Percentiles rank a stretch among this genome's conserved stretches.
Conservation (phyloP, 495 filamentous ascomycete genomes). For the Rhypophila decipiens region DNA sequence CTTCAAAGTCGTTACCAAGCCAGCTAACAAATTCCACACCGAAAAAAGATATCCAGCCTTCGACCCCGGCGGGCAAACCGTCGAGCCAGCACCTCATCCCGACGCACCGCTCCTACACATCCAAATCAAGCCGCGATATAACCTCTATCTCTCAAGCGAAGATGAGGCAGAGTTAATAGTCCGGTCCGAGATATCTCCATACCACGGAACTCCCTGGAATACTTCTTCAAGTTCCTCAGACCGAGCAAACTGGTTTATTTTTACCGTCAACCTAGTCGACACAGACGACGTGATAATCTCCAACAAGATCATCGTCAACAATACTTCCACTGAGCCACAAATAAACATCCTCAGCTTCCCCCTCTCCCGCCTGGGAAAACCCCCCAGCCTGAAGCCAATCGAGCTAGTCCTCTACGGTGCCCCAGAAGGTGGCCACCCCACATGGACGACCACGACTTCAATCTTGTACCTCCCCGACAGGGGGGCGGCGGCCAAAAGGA, state of each 20-base stretch:
- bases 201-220: slow-evolving; percentile 37
- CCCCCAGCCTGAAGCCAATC: slow-evolving; percentile 42
- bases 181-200: slow-evolving; percentile 49
- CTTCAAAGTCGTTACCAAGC: neutral
- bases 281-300: slow-evolving; percentile 29
- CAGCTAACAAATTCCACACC: neutral
- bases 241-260: slow-evolving; percentile 23
- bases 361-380: slow-evolving; percentile 30
- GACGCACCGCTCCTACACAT: slow-evolving; percentile 47
- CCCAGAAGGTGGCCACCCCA: slow-evolving; percentile 26
- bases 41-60: slow-evolving; percentile 51
- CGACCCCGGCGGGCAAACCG: slow-evolving; percentile 55
- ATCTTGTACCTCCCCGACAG: slow-evolving; percentile 54
- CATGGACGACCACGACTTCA: slow-evolving; percentile 35
- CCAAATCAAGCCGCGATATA: slow-evolving; percentile 53
- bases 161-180: slow-evolving; percentile 51
- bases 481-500: slow-evolving; percentile 28
- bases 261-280: slow-evolving; percentile 28
- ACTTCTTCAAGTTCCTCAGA: slow-evolving; percentile 21
- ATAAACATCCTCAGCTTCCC: slow-evolving; percentile 43
- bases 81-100: slow-evolving; percentile 34
- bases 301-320: slow-evolving; percentile 36
- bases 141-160: slow-evolving; percentile 54
- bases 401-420: slow-evolving; percentile 32
- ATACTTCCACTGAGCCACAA: too few species aligned